Conservation (phyloP, 1,284 basidiomycete genomes). For the Trichosporon sp. region DNA sequence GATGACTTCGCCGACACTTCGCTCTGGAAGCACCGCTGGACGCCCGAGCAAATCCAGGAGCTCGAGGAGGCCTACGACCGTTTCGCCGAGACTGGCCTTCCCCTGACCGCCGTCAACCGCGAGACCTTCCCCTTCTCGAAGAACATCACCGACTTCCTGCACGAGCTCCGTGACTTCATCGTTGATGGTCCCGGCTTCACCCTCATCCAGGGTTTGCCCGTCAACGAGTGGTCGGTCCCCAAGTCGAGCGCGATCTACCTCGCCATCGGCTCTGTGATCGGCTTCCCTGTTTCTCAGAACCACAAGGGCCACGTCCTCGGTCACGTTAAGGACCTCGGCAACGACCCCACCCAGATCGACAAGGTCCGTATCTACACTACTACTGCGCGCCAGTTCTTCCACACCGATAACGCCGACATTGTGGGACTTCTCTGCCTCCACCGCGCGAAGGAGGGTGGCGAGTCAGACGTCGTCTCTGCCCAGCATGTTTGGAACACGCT, state of each 20-base stretch:
- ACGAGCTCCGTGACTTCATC: conserved; percentile 38
- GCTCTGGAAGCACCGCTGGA: conserved; percentile 43
- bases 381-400: conserved; percentile 57
- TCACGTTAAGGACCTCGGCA: conserved; percentile 58
- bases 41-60: conserved; percentile 39
- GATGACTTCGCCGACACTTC: conserved; percentile 41
- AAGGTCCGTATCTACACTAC: conserved; percentile 59
- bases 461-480: conserved; percentile 57
- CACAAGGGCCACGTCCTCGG: conserved; percentile 57
- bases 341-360: conserved; percentile 58
- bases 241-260: conserved; percentile 56
- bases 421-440: conserved; percentile 59
- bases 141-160: conserved; percentile 34
- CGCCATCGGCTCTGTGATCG: conserved; percentile 54
- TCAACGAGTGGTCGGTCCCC: conserved; percentile 50
- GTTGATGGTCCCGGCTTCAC: conserved; percentile 54
- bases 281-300: conserved; percentile 54
- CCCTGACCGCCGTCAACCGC: conserved; percentile 41
- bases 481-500: conserved; percentile 58
- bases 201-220: conserved; percentile 57
- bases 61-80: conserved; percentile 41
- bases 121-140: conserved; percentile 41
- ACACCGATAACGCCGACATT: conserved; percentile 50
- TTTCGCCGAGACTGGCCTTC: conserved; percentile 37
- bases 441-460: conserved; percentile 60